phyloP scores from a whole-genome alignment of 2,329 filamentous ascomycete genomes.

The Delphinella strobiligena region DNA sequence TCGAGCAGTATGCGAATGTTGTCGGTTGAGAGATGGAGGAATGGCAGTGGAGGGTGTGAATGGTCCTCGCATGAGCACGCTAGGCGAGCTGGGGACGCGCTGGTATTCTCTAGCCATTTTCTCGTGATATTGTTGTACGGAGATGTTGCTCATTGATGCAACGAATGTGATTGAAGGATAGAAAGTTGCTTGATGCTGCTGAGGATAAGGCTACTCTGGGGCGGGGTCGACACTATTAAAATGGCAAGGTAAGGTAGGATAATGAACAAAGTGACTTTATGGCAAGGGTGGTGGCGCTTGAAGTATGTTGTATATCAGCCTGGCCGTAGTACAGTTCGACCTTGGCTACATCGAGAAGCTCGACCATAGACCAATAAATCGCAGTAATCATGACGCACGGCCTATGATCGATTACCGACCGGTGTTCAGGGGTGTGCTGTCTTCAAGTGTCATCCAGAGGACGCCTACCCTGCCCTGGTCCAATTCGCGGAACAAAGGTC shows the following conservation, averaged over 20 bases:
- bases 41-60: slow-evolving; percentile 16
- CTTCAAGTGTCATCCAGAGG: not conserved
- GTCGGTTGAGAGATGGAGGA: slow-evolving; percentile 18
- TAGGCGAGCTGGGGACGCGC: slow-evolving; percentile 4
- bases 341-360: too few relatives aligned
- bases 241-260: not conserved
- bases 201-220: not conserved
- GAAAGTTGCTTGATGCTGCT: too few relatives aligned
- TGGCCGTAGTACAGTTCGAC: too few relatives aligned
- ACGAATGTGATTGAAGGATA: not conserved
- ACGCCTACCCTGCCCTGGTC: not conserved
- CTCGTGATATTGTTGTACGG: too few relatives aligned
- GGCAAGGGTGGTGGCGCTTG: not conserved
- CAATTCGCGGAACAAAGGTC: not conserved
- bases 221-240: not conserved
- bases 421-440: not conserved
- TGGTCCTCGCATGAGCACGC: slow-evolving; percentile 11
- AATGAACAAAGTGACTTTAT: not conserved
- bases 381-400: slow-evolving; percentile 3
- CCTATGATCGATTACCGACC: not conserved
- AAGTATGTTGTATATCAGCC: not conserved
- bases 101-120: slow-evolving; percentile 6
- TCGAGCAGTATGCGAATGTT: slow-evolving; percentile 17
- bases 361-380: not conserved
- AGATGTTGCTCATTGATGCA: not conserved